These are phyloP conservation scores for Xylaria grammica DNA, from an alignment of 495 filamentous ascomycete species.

Conservation along the genomic window DNA sequence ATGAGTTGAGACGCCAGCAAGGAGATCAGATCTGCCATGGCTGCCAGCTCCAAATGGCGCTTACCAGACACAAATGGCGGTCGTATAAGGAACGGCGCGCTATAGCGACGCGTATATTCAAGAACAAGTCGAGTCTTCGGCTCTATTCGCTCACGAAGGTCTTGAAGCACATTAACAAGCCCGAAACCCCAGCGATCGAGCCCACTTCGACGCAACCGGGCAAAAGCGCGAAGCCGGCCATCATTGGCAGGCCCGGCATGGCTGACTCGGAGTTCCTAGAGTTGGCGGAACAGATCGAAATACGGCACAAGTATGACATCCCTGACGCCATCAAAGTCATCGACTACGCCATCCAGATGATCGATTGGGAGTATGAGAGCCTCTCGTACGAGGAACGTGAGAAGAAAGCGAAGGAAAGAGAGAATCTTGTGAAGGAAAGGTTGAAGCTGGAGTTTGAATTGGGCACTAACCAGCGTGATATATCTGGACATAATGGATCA, in stretches of 20 bases:
- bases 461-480: background rate
- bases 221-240: background rate
- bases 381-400: background rate
- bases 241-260: background rate
- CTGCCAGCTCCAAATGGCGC: slow-evolving; percentile 10
- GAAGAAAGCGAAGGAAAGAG: background rate
- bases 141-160: background rate
- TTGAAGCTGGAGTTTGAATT: background rate
- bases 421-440: background rate
- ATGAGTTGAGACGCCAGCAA: background rate
- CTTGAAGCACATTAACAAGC: background rate
- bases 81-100: background rate
- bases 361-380: background rate
- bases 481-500: background rate
- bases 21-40: slow-evolving; percentile 21
- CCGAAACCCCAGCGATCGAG: background rate
- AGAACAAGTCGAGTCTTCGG: no score
- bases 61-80: slow-evolving; percentile 1
- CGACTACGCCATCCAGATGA: background rate
- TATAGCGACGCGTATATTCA: slow-evolving; percentile 2
- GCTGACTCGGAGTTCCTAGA: background rate
- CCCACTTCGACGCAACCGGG: no score
- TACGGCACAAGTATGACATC: no score
- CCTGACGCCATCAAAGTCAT: background rate
- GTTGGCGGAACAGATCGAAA: background rate